phyloP scores from a whole-genome alignment of 1,139 yeast species.

The Scheffersomyces segobiensis region DNA sequence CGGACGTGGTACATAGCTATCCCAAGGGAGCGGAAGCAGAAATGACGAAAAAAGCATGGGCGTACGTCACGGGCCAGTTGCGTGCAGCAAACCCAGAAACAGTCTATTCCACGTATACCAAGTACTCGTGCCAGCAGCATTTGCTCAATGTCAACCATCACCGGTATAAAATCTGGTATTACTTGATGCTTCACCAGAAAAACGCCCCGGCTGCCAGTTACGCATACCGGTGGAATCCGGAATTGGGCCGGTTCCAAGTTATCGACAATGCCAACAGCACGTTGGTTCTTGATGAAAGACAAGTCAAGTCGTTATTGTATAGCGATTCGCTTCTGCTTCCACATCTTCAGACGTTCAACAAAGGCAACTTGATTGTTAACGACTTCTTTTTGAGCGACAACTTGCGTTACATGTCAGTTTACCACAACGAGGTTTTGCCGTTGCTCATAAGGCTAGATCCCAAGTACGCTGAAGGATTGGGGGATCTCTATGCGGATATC shows the following conservation, averaged over 20 bases:
- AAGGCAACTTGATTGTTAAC: constrained; percentile 37
- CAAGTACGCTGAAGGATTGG: constrained; percentile 32
- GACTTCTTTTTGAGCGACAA: constrained; percentile 42
- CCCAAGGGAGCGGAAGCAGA: constrained; percentile 32
- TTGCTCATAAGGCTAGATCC: constrained; percentile 31
- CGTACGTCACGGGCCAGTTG: constrained; percentile 38
- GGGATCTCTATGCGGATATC: constrained; percentile 29
- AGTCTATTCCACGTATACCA: constrained; percentile 44
- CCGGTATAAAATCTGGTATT: constrained; percentile 38
- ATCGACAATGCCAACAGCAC: constrained; percentile 25
- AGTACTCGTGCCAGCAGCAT: constrained; percentile 44
- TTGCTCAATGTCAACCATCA: constrained; percentile 38
- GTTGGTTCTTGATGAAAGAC: constrained; percentile 31
- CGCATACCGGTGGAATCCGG: constrained; percentile 41
- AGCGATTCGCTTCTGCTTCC: constrained; percentile 37
- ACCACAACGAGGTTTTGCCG: constrained; percentile 41
- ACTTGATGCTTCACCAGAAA: constrained; percentile 33
- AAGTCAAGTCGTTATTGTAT: constrained; percentile 34
- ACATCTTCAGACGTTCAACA: constrained; percentile 28
- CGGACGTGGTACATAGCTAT: constrained; percentile 40
- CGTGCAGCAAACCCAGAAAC: constrained; percentile 42
- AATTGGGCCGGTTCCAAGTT: constrained; percentile 36
- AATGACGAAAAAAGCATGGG: constrained; percentile 42
- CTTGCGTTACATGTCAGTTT: constrained; percentile 37
- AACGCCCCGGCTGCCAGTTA: constrained; percentile 21